Evolutionary conservation across 192 early-diverging fungal genomes (phyloP).

Genomic region (Paraglomus brasilianum): DNA sequence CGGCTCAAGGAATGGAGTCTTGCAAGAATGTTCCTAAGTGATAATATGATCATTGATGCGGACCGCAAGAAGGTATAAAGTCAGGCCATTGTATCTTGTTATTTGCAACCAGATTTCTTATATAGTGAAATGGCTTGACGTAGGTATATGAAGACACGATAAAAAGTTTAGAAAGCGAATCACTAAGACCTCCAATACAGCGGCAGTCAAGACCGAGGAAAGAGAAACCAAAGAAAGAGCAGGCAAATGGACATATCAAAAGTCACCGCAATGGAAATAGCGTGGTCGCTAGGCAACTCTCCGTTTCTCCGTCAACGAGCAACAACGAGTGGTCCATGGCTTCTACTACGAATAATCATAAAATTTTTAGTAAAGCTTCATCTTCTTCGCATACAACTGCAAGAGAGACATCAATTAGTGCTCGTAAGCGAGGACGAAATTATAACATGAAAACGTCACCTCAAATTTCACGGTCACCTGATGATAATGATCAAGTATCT

Average conservation of each 20-base stretch:
- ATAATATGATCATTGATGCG: constrained; percentile 37
- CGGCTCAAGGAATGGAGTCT: constrained; percentile 42
- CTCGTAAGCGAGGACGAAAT: too few relatives aligned
- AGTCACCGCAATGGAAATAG: background rate
- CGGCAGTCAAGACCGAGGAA: constrained; percentile 6
- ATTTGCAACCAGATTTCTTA: background rate
- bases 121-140: background rate
- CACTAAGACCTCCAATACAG: background rate
- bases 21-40: constrained; percentile 39
- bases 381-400: too few relatives aligned
- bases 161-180: constrained; percentile 16
- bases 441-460: too few relatives aligned
- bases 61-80: constrained; percentile 37
- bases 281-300: too few relatives aligned
- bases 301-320: too few relatives aligned
- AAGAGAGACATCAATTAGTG: too few relatives aligned
- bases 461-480: too few relatives aligned
- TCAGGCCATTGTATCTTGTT: background rate
- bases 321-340: too few relatives aligned
- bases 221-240: background rate
- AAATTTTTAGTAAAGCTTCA: too few relatives aligned
- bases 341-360: too few relatives aligned
- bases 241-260: background rate
- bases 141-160: constrained; percentile 18
- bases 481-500: too few relatives aligned